A percentile compares a stretch with the other conserved stretches of the same genome.
Evolutionary conservation across 2,329 filamentous ascomycete species (phyloP).

Genomic region (Boeremia lycopersici): DNA sequence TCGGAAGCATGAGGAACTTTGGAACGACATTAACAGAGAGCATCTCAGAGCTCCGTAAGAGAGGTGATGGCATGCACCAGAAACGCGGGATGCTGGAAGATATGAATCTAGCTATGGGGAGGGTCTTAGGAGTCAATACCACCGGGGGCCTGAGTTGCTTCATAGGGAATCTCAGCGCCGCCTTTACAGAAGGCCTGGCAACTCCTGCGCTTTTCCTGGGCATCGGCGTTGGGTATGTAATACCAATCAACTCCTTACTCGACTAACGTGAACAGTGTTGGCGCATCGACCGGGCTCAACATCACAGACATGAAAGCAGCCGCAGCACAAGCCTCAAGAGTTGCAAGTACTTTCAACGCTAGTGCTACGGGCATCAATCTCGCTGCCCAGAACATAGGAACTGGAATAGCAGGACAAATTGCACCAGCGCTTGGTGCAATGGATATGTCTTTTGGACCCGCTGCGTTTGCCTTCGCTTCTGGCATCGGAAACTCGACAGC

Average conservation of each 20-base stretch:
- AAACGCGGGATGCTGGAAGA: constrained; percentile 21
- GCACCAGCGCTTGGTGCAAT: constrained; percentile 19
- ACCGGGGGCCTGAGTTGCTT: constrained; percentile 22
- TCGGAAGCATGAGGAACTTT: constrained; percentile 22
- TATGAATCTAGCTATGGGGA: constrained; percentile 12
- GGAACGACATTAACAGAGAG: constrained; percentile 24
- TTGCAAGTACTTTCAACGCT: constrained; percentile 28
- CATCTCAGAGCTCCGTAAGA: constrained; percentile 17
- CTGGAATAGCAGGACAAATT: constrained; percentile 30
- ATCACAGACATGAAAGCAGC: constrained; percentile 25
- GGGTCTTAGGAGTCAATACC: constrained; percentile 13
- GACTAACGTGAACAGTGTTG: constrained; percentile 30
- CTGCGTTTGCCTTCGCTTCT: constrained; percentile 33
- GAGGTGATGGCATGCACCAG: background rate
- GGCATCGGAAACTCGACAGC: constrained; percentile 38
- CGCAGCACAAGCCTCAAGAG: constrained; percentile 23
- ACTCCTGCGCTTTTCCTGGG: constrained; percentile 39
- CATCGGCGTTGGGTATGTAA: constrained; percentile 35
- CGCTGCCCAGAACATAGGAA: constrained; percentile 34
- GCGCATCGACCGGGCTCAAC: constrained; percentile 33
- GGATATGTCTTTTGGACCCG: constrained; percentile 21
- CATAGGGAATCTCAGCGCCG: constrained; percentile 18
- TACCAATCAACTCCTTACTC: background rate
- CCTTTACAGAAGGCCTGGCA: constrained; percentile 21
- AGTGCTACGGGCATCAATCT: constrained; percentile 33